Evolutionary conservation across 495 filamentous ascomycete genomes (phyloP).

Genomic region (Annulohypoxylon moriforme): DNA sequence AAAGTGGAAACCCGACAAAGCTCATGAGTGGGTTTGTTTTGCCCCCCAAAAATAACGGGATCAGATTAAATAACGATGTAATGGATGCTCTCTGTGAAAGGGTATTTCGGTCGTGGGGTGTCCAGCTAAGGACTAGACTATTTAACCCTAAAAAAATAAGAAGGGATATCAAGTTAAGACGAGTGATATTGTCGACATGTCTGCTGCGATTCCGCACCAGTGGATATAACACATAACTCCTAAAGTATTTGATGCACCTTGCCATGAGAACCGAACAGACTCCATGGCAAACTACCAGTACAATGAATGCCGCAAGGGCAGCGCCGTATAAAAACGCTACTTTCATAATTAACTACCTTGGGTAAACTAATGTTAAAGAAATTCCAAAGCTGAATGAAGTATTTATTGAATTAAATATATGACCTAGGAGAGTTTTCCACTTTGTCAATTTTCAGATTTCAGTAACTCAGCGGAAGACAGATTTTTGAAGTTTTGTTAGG

Average conservation of each 20-base stretch:
- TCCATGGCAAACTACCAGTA: not conserved
- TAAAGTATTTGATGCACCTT: not conserved
- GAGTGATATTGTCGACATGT: not conserved
- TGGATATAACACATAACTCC: slow-evolving; percentile 3
- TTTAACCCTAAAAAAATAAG: not conserved
- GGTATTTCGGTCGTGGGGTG: not conserved
- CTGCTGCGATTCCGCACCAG: not conserved
- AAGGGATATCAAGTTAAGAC: slow-evolving; percentile 1
- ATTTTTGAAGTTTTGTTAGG: not conserved
- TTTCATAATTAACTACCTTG: not conserved
- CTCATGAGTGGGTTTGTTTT: slow-evolving; percentile 2
- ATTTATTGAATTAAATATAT: slow-evolving; percentile 7
- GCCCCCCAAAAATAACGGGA: not conserved
- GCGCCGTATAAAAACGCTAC: not conserved
- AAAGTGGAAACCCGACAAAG: not conserved
- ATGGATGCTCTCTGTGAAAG: not conserved
- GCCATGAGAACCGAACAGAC: not conserved
- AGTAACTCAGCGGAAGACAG: not conserved
- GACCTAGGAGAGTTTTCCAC: not conserved
- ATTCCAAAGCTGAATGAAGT: not conserved
- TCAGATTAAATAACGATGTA: slow-evolving; percentile 5
- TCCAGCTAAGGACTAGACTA: not conserved
- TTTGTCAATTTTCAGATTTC: not conserved
- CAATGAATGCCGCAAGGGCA: not conserved
- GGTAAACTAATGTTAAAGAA: not conserved